Base-by-base conservation (phyloP, 805 yeast genomes). In the Komagataella kurtzmanii region DNA sequence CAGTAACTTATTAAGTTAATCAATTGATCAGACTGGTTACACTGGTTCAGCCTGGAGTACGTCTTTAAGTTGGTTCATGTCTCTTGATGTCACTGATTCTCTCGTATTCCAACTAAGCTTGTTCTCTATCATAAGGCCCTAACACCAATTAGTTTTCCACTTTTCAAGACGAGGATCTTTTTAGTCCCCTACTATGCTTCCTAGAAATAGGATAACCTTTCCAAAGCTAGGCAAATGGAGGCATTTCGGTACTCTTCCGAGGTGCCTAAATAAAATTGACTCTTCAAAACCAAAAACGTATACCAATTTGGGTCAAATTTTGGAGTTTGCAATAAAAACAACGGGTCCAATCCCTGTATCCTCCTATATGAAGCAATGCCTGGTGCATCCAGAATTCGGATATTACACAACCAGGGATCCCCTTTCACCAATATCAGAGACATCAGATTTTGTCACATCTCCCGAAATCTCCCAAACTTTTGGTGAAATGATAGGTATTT, bases 401-500 rank as follows among this genome's bases (percentile, higher is more conserved):
- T 88, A 88, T 63, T 87, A 88, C 61, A 83, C 88, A 19, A 82
- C 86, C 3, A 68, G 81, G 55, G 83, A 87, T 57, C 95, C 95
- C 2, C 68, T 88, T 43, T 87, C 84, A 36, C 17, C 24, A 6
- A 47, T 60, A 2, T 64, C 57, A 45, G 43, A 57, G 1, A 52
- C 63, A 2, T 95, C 95, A 4, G 96, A 88, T 64, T 88, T 88
- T 63, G 74, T 83, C 50, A 88, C 96, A 0, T 83, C 91, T 0
- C 96, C 96, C 0, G 96, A 88, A 64, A 85, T 88, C 50, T 83
- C 91, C 6, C 87, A 86, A 45, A 83, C 87, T 68, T 88, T 87
- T 69, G 96, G 96, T 18, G 95, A 88, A 62, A 77, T 85, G 69
- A 73, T 85, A 53, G 95, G 93, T 0, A 67, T 88, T 4, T 88